Evolutionary conservation across 306 rosid species (phyloP).

Genomic region (Trifolium subterraneum): DNA sequence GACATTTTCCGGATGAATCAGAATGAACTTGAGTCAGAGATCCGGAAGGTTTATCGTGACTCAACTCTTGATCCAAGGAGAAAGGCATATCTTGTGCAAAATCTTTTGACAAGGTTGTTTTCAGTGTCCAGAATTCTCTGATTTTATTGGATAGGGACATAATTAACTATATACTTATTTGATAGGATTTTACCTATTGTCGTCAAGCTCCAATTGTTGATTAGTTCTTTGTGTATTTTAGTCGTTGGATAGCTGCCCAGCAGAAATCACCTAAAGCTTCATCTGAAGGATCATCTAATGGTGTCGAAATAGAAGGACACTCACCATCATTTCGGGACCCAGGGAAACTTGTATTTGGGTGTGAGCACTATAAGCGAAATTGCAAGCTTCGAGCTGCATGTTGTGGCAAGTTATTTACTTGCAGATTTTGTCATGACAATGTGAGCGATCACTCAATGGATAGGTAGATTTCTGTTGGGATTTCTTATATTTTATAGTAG

Average conservation of each 20-base stretch:
- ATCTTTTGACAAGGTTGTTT: conserved; percentile 93
- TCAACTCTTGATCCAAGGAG: conserved; percentile 96
- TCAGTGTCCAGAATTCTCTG: conserved; percentile 27
- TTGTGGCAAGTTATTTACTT: conserved; percentile 90
- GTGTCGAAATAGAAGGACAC: conserved; percentile 66
- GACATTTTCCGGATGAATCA: conserved; percentile 98
- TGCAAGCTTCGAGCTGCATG: conserved; percentile 98
- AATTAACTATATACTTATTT: conserved; percentile 24
- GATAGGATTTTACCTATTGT: conserved; percentile 30
- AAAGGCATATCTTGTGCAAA: conserved; percentile 97
- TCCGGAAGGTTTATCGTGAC: conserved; percentile 95
- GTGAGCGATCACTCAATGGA: conserved; percentile 99
- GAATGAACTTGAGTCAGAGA: conserved; percentile 97
- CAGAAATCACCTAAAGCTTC: conserved; percentile 79
- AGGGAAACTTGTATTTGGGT: conserved; percentile 74
- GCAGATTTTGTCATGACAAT: conserved; percentile 97
- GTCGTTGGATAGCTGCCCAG: conserved; percentile 99
- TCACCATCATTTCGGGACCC: conserved; percentile 71
- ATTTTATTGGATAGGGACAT: conserved; percentile 33
- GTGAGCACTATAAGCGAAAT: conserved; percentile 98
- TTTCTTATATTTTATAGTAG: conserved; percentile 35
- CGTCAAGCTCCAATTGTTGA: conserved; percentile 38
- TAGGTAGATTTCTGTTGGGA: conserved; percentile 62
- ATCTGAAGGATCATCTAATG: conserved; percentile 66
- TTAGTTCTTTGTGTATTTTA: conserved; percentile 46